Percentiles rank a stretch among this genome's conserved stretches.
Evolutionary conservation across 2,329 filamentous ascomycete genomes (phyloP).

Genomic region (Endoconidiophora polonica): DNA sequence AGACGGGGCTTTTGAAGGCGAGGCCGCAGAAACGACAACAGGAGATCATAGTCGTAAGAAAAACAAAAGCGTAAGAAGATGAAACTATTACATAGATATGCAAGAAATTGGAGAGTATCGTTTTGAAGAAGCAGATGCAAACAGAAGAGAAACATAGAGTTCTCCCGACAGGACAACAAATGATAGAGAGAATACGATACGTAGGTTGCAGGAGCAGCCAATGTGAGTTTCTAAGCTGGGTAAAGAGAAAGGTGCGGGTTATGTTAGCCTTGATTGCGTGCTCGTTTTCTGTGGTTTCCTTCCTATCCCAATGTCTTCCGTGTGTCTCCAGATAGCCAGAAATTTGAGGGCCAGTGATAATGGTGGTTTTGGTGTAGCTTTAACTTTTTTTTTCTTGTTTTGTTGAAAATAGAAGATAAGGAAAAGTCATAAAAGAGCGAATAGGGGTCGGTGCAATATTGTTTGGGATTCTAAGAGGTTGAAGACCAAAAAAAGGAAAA

Average conservation of each 20-base stretch:
- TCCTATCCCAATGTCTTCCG: background rate
- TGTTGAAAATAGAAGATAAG: conserved; percentile 14
- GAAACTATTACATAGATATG: too few species aligned
- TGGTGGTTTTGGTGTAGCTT: background rate
- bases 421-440: conserved; percentile 21
- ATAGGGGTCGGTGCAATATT: conserved; percentile 15
- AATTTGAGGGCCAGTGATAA: conserved; percentile 2
- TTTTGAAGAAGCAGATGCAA: too few species aligned
- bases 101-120: too few species aligned
- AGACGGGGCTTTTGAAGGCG: too few species aligned
- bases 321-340: background rate
- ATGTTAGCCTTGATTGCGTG: background rate
- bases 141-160: too few species aligned
- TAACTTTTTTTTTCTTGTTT: conserved; percentile 12
- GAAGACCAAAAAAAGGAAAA: conserved; percentile 1
- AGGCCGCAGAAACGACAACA: too few species aligned
- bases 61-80: too few species aligned
- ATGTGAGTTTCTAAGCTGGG: background rate
- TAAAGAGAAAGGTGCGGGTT: too few species aligned
- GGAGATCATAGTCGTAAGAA: too few species aligned
- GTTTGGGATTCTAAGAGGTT: background rate
- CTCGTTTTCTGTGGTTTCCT: background rate
- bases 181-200: background rate
- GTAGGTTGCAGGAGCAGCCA: background rate
- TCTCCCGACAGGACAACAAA: too few species aligned